These are phyloP conservation scores for Podila verticillata DNA, from an alignment of 192 early-diverging fungal species.

Conservation along the genomic window DNA sequence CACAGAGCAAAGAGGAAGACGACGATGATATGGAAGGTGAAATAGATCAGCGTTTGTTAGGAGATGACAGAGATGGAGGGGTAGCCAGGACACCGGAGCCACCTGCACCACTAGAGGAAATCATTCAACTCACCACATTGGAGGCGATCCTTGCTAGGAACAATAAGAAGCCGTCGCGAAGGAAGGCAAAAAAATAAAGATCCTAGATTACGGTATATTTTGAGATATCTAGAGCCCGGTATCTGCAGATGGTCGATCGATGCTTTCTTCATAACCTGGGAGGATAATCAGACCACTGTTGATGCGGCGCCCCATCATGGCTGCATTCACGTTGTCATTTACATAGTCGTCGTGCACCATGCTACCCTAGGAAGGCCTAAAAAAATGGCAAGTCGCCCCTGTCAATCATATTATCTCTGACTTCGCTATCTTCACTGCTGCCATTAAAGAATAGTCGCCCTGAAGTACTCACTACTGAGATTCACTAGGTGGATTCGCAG, in stretches of 20 bases:
- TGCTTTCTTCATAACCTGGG: slow-evolving; percentile 11
- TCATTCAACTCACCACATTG: slow-evolving; percentile 17
- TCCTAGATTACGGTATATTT: not conserved
- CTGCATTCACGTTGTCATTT: not conserved
- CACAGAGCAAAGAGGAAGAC: not conserved
- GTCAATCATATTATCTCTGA: not conserved
- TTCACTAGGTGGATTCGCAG: slow-evolving; percentile 11
- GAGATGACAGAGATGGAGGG: not conserved
- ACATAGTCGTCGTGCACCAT: slow-evolving; percentile 2
- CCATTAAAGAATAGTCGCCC: not conserved
- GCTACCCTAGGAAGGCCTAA: not conserved
- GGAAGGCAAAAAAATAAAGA: slow-evolving; percentile 12
- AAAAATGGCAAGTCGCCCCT: not conserved
- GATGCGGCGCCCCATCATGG: not conserved
- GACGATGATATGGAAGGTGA: slow-evolving; percentile 5
- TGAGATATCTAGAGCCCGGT: not conserved
- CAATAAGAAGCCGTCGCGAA: slow-evolving; percentile 30
- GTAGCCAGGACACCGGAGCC: not conserved
- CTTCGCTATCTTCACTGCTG: not conserved
- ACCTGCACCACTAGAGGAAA: not conserved
- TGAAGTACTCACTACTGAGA: not conserved
- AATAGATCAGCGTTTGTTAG: not conserved
- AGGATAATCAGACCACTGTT: not conserved
- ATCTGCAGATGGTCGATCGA: not conserved
- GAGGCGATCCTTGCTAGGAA: slow-evolving; percentile 30